Conservation (phyloP, 768 basidiomycete genomes). For the Suillus cothurnatus region DNA sequence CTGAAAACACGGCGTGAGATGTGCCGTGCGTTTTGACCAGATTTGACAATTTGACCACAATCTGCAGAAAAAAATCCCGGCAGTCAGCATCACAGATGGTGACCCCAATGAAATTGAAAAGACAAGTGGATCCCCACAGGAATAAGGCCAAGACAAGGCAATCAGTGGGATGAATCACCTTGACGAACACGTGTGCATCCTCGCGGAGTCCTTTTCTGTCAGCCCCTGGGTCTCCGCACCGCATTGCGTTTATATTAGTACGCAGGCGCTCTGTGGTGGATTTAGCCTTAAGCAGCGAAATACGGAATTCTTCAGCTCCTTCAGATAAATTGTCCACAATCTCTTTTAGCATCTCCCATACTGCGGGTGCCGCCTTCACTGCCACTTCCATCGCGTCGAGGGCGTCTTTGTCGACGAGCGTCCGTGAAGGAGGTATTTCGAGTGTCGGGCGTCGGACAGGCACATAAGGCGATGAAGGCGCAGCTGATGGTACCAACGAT, state of each 20-base stretch:
- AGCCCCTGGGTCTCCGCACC: conserved; percentile 53
- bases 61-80: conserved; percentile 39
- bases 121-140: conserved; percentile 2
- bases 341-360: conserved; percentile 83
- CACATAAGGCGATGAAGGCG: conserved; percentile 35
- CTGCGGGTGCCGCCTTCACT: conserved; percentile 74
- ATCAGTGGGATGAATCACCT: conserved; percentile 47
- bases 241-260: conserved; percentile 57
- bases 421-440: conserved; percentile 58
- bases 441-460: conserved; percentile 36
- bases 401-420: conserved; percentile 75
- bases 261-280: conserved; percentile 64
- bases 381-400: conserved; percentile 78
- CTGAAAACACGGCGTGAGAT: conserved; percentile 55
- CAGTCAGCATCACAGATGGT: not conserved
- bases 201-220: conserved; percentile 70
- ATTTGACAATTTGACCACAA: conserved; percentile 76
- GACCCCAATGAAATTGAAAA: not conserved
- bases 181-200: conserved; percentile 79
- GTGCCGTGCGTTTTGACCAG: conserved; percentile 66
- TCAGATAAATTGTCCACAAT: conserved; percentile 64
- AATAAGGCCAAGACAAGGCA: not conserved
- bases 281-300: conserved; percentile 62
- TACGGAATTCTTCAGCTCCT: conserved; percentile 50
- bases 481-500: conserved; percentile 42